Percentiles rank a stretch among this genome's conserved stretches.
phyloP scores from a whole-genome alignment of 495 filamentous ascomycete genomes.

The Endocarpon pusillum region DNA sequence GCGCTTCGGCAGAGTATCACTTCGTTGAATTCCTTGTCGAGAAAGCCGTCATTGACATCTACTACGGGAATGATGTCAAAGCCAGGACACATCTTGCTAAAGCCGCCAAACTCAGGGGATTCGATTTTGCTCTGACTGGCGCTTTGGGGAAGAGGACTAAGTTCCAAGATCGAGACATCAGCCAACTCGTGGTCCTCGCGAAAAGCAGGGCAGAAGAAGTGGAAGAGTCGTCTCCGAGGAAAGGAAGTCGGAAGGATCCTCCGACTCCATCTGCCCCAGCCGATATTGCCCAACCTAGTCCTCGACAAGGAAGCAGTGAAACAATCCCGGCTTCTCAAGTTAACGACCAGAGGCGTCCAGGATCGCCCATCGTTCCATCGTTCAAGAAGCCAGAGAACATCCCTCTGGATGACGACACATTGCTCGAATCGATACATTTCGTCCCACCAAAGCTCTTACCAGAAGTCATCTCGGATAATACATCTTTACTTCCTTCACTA shows the following conservation, averaged over 20 bases:
- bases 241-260: neutral
- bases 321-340: neutral
- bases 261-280: constrained; percentile 12
- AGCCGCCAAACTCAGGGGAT: constrained; percentile 44
- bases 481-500: constrained; percentile 39
- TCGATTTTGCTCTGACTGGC: constrained; percentile 75
- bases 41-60: constrained; percentile 63
- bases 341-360: neutral
- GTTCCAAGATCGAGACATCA: constrained; percentile 77
- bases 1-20: constrained; percentile 15
- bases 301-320: neutral
- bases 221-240: constrained; percentile 9
- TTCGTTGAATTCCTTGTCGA: constrained; percentile 57
- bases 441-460: constrained; percentile 23
- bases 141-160: constrained; percentile 79
- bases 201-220: too few species aligned
- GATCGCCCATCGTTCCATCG: constrained; percentile 5
- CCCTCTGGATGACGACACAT: constrained; percentile 77
- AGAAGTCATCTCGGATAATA: constrained; percentile 25
- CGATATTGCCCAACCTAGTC: neutral
- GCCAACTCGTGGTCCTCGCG: constrained; percentile 82
- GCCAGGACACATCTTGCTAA: constrained; percentile 51
- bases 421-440: constrained; percentile 77
- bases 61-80: constrained; percentile 65
- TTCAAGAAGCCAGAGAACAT: constrained; percentile 42